Evolutionary conservation across 2,329 filamentous ascomycete species (phyloP).

Genomic region (Botrytis aclada): DNA sequence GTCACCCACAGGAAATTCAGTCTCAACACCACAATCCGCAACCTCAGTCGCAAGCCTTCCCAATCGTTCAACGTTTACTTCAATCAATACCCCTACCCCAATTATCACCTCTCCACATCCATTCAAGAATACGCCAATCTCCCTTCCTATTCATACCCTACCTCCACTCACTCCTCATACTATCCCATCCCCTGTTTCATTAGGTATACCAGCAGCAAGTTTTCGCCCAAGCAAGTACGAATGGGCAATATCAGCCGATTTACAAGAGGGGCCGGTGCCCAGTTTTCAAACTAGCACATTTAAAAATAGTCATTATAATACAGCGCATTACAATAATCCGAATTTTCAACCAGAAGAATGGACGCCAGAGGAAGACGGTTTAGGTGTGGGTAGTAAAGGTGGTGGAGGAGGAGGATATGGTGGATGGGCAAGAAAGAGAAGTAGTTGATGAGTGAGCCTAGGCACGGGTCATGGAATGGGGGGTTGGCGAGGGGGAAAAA

Average conservation of each 20-base stretch:
- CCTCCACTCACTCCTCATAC: constrained; percentile 27
- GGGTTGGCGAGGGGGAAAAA: background rate
- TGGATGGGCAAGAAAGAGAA: constrained; percentile 18
- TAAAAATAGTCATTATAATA: constrained; percentile 65
- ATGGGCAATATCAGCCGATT: constrained; percentile 35
- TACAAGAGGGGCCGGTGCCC: constrained; percentile 32
- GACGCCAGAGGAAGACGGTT: constrained; percentile 37
- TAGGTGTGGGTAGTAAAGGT: background rate
- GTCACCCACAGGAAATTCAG: constrained; percentile 30
- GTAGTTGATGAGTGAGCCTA: background rate
- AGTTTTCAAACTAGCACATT: constrained; percentile 52
- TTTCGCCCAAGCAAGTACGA: constrained; percentile 39
- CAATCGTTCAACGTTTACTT: constrained; percentile 22
- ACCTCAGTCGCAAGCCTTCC: constrained; percentile 17
- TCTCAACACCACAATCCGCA: constrained; percentile 19
- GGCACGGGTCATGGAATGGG: background rate
- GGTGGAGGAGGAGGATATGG: constrained; percentile 7
- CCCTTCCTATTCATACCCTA: constrained; percentile 24
- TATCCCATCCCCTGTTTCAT: constrained; percentile 22
- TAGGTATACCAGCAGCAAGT: constrained; percentile 21
- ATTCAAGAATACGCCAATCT: constrained; percentile 15
- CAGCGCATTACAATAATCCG: constrained; percentile 64
- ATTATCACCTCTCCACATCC: constrained; percentile 16
- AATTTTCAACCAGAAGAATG: constrained; percentile 57
- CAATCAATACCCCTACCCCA: constrained; percentile 18